These are phyloP conservation scores for Phoenix roebelenii DNA, from an alignment of 176 grass and related monocot genomes.

Conservation along the genomic window DNA sequence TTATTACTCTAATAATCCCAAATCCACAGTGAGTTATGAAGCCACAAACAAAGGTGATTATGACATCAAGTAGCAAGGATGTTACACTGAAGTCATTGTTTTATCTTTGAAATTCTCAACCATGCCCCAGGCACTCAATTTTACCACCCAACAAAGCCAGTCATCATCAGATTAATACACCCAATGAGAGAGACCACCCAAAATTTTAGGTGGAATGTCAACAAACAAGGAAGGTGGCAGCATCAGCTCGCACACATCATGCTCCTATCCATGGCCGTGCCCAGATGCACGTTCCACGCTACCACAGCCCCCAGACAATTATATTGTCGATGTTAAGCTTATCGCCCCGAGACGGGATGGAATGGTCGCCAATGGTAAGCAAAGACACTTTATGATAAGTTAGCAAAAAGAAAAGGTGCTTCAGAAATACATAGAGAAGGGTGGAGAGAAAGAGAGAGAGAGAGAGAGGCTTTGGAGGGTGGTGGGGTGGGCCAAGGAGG, in stretches of 20 bases:
- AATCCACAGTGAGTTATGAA: too few species aligned
- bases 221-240: not conserved
- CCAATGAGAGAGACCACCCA: constrained; percentile 26
- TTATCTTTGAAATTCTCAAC: too few species aligned
- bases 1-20: too few species aligned
- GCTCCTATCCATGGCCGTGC: constrained; percentile 3
- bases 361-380: too few species aligned
- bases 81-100: too few species aligned
- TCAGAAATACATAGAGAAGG: not conserved
- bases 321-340: constrained; percentile 24
- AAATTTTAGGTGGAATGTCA: constrained; percentile 22
- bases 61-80: too few species aligned
- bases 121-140: too few species aligned
- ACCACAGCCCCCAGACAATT: constrained; percentile 18
- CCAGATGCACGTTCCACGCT: constrained; percentile 4
- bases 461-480: not conserved
- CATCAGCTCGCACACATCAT: not conserved
- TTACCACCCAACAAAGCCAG: too few species aligned
- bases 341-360: not conserved
- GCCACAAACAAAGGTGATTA: too few species aligned
- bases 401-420: not conserved
- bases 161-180: constrained; percentile 31
- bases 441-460: constrained; percentile 1
- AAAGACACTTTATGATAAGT: not conserved
- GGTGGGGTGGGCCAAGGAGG: constrained; percentile 6